These are phyloP conservation scores for Noccaea bulbosa DNA, from an alignment of 345 rosid genomes.

Conservation along the genomic window DNA sequence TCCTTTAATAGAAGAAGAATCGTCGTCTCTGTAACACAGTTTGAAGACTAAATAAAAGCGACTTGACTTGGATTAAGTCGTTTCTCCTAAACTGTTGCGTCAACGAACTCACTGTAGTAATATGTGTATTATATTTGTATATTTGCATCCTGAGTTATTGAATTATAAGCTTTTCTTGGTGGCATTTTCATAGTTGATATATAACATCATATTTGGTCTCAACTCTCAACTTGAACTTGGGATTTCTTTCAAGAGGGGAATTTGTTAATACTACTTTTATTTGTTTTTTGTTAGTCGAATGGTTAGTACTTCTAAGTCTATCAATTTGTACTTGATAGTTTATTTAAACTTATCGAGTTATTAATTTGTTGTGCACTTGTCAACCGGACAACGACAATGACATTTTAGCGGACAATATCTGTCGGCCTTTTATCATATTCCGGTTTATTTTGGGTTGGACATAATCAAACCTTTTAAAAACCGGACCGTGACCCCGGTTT, in stretches of 20 bases:
- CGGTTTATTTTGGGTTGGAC: slow-evolving; percentile 5
- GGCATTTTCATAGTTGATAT: slow-evolving; percentile 9
- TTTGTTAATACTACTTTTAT: slow-evolving; percentile 7
- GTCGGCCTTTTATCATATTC: slow-evolving; percentile 10
- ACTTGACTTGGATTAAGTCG: slow-evolving; percentile 37
- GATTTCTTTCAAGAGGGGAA: slow-evolving; percentile 23
- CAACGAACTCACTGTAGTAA: slow-evolving; percentile 16
- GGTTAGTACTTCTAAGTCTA: background rate
- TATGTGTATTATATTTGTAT: background rate
- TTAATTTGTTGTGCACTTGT: slow-evolving; percentile 12
- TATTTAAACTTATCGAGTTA: too few species aligned
- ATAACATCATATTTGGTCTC: slow-evolving; percentile 22
- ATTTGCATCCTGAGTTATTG: background rate
- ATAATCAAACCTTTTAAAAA: background rate
- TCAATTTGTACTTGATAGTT: slow-evolving; percentile 7
- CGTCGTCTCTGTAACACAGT: background rate
- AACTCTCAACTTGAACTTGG: slow-evolving; percentile 30
- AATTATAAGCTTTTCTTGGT: background rate
- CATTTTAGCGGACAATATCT: slow-evolving; percentile 26
- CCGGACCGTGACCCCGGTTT: slow-evolving; percentile 7
- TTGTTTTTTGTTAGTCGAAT: too few species aligned
- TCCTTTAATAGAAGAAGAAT: slow-evolving; percentile 19
- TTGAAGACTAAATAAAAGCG: background rate
- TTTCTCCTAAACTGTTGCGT: slow-evolving; percentile 9
- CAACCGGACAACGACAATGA: slow-evolving; percentile 3